Conservation (phyloP, 2,329 filamentous ascomycete genomes). For the Rachicladosporium sp. region DNA sequence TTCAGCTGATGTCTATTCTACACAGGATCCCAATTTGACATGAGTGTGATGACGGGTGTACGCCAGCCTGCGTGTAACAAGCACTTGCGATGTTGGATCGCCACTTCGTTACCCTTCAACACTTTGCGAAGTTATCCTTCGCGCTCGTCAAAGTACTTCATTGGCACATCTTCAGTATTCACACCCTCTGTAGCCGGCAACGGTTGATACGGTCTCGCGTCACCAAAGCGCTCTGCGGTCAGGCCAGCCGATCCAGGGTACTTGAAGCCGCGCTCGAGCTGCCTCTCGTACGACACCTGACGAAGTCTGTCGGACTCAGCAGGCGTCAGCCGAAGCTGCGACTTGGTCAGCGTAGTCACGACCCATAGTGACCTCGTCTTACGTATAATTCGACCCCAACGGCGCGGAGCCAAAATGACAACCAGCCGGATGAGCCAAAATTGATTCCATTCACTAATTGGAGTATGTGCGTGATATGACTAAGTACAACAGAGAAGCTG, state of each 20-base stretch:
- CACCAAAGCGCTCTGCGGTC: conserved; percentile 27
- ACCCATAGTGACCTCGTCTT: not conserved
- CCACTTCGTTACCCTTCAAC: too few relatives aligned
- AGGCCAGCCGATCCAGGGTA: conserved; percentile 38
- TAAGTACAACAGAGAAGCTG: too few relatives aligned
- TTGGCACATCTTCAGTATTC: too few relatives aligned
- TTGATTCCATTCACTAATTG: conserved; percentile 33
- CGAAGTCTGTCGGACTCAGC: conserved; percentile 42
- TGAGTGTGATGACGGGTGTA: too few relatives aligned
- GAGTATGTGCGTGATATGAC: conserved; percentile 7
- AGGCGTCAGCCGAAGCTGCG: conserved; percentile 37
- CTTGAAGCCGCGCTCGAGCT: conserved; percentile 41
- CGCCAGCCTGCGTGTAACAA: too few relatives aligned
- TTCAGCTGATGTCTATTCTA: too few relatives aligned
- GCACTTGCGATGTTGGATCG: too few relatives aligned
- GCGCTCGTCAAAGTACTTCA: too few relatives aligned
- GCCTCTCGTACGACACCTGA: conserved; percentile 42
- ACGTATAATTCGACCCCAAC: conserved; percentile 27
- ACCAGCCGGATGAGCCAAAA: conserved; percentile 42
- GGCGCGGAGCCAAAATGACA: conserved; percentile 39
- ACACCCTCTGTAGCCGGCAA: too few relatives aligned
- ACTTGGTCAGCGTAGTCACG: conserved; percentile 10
- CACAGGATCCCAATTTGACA: too few relatives aligned
- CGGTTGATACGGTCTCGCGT: conserved; percentile 10
- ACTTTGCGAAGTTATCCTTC: too few relatives aligned